phyloP scores from a whole-genome alignment of 2,329 filamentous ascomycete genomes.

The Dryadomyces sulphureus region DNA sequence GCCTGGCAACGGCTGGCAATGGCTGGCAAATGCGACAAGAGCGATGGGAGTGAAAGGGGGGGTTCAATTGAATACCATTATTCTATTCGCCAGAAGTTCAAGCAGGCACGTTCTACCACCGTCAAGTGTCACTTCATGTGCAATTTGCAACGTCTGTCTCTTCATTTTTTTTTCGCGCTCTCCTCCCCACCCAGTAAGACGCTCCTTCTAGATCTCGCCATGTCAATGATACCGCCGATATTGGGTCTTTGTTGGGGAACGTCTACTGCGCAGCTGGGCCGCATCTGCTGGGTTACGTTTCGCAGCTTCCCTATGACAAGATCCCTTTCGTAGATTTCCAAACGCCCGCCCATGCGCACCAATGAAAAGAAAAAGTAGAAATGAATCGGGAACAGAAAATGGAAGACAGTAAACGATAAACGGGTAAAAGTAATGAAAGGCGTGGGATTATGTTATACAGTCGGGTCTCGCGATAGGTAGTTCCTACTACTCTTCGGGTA shows the following conservation, averaged over 20 bases:
- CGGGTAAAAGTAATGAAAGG: not conserved
- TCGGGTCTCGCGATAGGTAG: not conserved
- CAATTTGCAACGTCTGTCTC: not conserved
- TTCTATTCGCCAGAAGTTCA: not conserved
- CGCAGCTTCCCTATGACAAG: constrained; percentile 1
- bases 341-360: constrained; percentile 10
- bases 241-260: not conserved
- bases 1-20: too few species aligned
- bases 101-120: not conserved
- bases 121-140: not conserved
- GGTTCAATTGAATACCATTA: not conserved
- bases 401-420: not conserved
- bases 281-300: not conserved
- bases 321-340: constrained; percentile 4
- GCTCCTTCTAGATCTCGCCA: constrained; percentile 2
- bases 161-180: not conserved
- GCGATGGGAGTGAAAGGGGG: not conserved
- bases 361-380: constrained; percentile 2
- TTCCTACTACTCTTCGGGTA: constrained; percentile 39
- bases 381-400: not conserved
- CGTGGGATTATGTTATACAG: not conserved
- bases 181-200: not conserved
- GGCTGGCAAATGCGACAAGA: not conserved
- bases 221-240: not conserved
- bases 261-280: not conserved